Evolutionary conservation across 2,329 filamentous ascomycete species (phyloP).

Genomic region (Sordariomycetes sp.): DNA sequence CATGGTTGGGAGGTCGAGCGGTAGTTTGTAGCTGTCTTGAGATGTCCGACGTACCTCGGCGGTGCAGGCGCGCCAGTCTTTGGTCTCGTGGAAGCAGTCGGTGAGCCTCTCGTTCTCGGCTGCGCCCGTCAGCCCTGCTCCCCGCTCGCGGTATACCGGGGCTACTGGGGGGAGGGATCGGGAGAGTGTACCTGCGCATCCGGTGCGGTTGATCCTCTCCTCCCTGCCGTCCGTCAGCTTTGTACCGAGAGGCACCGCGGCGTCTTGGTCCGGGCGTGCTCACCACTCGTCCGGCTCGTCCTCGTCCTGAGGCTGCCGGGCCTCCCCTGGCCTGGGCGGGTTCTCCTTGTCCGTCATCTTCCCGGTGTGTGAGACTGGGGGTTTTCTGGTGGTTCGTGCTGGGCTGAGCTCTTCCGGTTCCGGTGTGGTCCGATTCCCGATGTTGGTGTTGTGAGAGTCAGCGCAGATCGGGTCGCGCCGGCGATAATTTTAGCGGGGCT

Average conservation of each 20-base stretch:
- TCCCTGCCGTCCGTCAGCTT: conserved; percentile 47
- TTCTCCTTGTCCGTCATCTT: conserved; percentile 11
- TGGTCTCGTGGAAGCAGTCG: conserved; percentile 91
- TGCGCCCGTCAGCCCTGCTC: conserved; percentile 20
- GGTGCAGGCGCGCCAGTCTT: conserved; percentile 85
- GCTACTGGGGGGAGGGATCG: neutral
- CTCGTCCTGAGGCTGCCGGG: conserved; percentile 40
- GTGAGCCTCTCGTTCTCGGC: conserved; percentile 85
- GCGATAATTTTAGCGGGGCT: conserved; percentile 32
- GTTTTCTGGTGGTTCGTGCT: neutral
- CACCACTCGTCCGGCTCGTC: conserved; percentile 96
- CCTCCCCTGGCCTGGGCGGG: conserved; percentile 26
- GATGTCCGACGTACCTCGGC: conserved; percentile 55
- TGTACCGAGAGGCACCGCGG: neutral
- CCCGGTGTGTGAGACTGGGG: neutral
- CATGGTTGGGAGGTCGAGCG: too few species aligned
- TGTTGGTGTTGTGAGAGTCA: neutral
- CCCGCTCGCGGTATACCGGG: neutral
- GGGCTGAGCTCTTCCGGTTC: neutral
- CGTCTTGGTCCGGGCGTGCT: conserved; percentile 14
- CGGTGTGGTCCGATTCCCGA: neutral
- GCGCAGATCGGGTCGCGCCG: conserved; percentile 14
- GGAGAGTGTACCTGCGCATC: conserved; percentile 61
- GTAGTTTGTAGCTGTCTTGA: neutral
- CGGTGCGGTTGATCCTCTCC: conserved; percentile 93